These are phyloP conservation scores for Aspergillus fructus DNA, from an alignment of 2,329 filamentous ascomycete genomes.

Conservation along the genomic window DNA sequence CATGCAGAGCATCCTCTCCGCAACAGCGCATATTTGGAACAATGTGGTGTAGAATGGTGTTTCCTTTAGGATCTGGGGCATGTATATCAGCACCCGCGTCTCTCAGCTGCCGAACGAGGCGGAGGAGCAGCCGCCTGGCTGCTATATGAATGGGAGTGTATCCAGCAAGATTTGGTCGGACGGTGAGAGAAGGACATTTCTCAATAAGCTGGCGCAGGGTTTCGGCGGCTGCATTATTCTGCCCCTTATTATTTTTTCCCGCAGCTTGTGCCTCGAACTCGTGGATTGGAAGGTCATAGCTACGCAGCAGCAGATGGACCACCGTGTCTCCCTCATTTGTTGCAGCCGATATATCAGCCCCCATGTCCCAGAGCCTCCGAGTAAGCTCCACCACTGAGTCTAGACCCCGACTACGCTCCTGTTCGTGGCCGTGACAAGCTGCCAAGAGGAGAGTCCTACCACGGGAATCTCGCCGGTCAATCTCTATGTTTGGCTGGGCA, in stretches of 20 bases:
- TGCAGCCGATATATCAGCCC: neutral
- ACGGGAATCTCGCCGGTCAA: constrained; percentile 1
- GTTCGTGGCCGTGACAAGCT: neutral
- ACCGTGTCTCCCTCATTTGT: neutral
- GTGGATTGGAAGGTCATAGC: no score
- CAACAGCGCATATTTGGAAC: neutral
- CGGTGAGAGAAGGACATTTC: neutral
- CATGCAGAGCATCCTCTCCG: neutral
- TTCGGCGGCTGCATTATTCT: neutral
- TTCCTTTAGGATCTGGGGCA: constrained; percentile 9
- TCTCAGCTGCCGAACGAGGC: neutral
- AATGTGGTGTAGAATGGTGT: constrained; percentile 8
- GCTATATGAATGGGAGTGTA: neutral
- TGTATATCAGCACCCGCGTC: neutral
- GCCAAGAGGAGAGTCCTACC: constrained; percentile 11
- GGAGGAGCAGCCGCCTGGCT: neutral
- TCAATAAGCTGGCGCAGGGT: neutral
- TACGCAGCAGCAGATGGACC: neutral
- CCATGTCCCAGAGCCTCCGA: neutral
- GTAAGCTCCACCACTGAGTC: neutral
- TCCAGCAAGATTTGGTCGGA: neutral
- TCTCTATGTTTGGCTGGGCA: neutral
- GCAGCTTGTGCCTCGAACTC: no score
- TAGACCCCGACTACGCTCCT: neutral
- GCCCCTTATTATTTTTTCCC: no score